These are phyloP conservation scores for Capillidium rhysosporum DNA, from an alignment of 371 early-diverging fungal genomes.

Conservation along the genomic window DNA sequence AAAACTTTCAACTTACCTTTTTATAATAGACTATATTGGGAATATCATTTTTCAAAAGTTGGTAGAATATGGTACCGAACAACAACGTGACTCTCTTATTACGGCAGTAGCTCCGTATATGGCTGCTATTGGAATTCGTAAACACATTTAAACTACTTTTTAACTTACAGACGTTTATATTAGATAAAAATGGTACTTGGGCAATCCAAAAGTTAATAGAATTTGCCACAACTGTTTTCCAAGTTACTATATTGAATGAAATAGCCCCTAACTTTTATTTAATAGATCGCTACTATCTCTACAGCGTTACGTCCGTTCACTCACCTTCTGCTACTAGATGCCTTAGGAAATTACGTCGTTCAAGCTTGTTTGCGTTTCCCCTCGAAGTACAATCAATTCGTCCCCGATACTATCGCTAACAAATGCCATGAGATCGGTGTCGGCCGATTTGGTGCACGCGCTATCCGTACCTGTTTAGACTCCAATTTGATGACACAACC, in stretches of 20 bases:
- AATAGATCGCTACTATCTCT: slow-evolving; percentile 47
- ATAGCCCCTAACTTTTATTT: slow-evolving; percentile 12
- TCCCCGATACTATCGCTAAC: slow-evolving; percentile 78
- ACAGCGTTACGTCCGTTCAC: slow-evolving; percentile 49
- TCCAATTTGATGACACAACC: slow-evolving; percentile 50
- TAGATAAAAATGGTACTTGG: slow-evolving; percentile 91
- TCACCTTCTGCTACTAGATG: slow-evolving; percentile 79
- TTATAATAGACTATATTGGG: slow-evolving; percentile 76
- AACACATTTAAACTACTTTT: not conserved
- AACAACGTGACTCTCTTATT: slow-evolving; percentile 38
- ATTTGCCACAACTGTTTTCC: slow-evolving; percentile 32
- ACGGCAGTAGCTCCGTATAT: slow-evolving; percentile 57
- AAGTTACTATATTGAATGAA: not conserved
- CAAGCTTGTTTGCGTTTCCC: slow-evolving; percentile 85
- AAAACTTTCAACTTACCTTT: slow-evolving; percentile 12
- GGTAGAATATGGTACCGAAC: slow-evolving; percentile 53
- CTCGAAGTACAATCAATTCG: slow-evolving; percentile 57
- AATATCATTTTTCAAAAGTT: slow-evolving; percentile 88
- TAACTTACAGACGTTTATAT: too few species aligned
- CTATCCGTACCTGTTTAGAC: slow-evolving; percentile 90
- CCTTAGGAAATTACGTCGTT: slow-evolving; percentile 95
- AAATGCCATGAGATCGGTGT: slow-evolving; percentile 77
- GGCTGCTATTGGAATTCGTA: slow-evolving; percentile 79
- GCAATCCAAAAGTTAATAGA: slow-evolving; percentile 94
- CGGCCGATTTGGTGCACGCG: slow-evolving; percentile 88